These are phyloP conservation scores for Thraustotheca clavata DNA, from an alignment of 352 stramenopile species.

Conservation along the genomic window DNA sequence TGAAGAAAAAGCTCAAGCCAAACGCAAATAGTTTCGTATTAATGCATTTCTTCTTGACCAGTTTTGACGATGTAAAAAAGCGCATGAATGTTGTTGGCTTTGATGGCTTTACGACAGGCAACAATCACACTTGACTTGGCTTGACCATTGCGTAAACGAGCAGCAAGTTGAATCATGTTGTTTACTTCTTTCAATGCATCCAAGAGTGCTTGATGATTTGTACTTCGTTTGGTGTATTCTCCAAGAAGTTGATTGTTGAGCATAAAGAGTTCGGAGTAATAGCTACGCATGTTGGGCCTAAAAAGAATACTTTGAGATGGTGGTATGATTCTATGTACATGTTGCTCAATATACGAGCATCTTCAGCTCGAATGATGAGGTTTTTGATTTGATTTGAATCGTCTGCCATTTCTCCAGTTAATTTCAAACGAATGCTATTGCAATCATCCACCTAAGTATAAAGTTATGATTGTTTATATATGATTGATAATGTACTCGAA, in stretches of 20 bases:
- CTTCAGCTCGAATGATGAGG: conserved; percentile 85
- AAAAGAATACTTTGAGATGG: background rate
- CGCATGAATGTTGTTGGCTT: conserved; percentile 76
- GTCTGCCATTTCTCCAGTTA: conserved; percentile 91
- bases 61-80: conserved; percentile 84
- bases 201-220: conserved; percentile 87
- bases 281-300: conserved; percentile 66
- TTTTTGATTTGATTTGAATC: conserved; percentile 88
- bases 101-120: conserved; percentile 81
- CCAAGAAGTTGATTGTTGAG: conserved; percentile 87
- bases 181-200: conserved; percentile 89
- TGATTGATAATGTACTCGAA: conserved; percentile 25
- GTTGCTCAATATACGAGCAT: conserved; percentile 88
- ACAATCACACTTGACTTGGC: conserved; percentile 77
- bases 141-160: conserved; percentile 75
- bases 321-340: conserved; percentile 47
- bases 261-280: conserved; percentile 87
- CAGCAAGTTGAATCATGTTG: conserved; percentile 85
- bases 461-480: background rate
- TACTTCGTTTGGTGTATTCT: conserved; percentile 89
- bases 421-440: conserved; percentile 81
- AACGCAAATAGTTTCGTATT: conserved; percentile 20
- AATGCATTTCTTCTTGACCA: conserved; percentile 53
- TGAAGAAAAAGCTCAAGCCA: conserved; percentile 23
- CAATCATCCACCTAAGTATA: conserved; percentile 60